Evolutionary conservation across 495 filamentous ascomycete genomes (phyloP), one percentile per base, ranked within the genome.

Genomic region (Trichoderma asperelloides): DNA sequence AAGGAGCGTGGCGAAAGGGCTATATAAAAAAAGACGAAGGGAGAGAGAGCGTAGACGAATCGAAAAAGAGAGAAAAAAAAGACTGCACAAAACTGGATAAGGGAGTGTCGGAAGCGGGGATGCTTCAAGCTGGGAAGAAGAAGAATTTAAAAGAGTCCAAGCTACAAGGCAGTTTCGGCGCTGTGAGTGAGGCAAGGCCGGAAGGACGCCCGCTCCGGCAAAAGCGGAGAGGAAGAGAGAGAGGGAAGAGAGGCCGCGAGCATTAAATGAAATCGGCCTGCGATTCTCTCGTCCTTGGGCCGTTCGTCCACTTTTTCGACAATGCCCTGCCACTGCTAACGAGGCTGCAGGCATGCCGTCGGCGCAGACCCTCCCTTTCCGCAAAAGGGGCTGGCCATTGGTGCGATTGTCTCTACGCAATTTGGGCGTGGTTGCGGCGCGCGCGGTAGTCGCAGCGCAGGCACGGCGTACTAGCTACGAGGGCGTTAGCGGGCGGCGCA

Each of bases 131-230:
- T 60, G 55, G 55, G 6, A n/a, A 47, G 43, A 11, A 16, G 3
- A 30, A 28, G 30, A 23, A 51, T 3, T 9, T 12, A 16, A 51
- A 60, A 30, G 16, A 60, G 6, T 37, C 33, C 33, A 28, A 11
- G 25, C 27, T 25, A 30, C 21, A 18, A 60, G 55, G 27, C 27
- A 15, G 23, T 27, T 11, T 16, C 3, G 55, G 9, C 12, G 55
- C 4, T 60, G 55, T 47, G 43, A 47, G 43, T 15, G 23, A 28
- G 55, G 55, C 21, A 28, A 60, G 55, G 55, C 55, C 55, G 55
- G 55, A 60, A 60, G 55, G 55, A 60, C 55, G 55, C 55, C 55
- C 55, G 55, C 55, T 60, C 55, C 55, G 55, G 55, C 55, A 60
- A 60, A 60, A 60, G 55, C 55, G 55, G 55, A 60, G 55, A 25